These are phyloP conservation scores for Nicotiana noctiflora DNA, from an alignment of 257 asterid genomes.

Conservation along the genomic window DNA sequence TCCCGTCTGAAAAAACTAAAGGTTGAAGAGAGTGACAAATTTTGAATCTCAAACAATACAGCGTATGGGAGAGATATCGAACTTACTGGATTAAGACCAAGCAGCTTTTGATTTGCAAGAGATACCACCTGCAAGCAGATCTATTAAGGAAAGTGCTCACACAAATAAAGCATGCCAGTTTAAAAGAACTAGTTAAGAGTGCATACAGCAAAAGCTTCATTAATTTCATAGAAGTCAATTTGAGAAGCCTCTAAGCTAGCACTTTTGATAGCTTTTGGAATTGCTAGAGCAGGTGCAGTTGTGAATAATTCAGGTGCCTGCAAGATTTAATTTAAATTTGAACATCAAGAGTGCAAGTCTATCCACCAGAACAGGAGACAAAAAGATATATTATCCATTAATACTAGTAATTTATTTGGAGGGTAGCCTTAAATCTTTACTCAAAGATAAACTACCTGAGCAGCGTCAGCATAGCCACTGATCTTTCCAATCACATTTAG, in stretches of 20 bases:
- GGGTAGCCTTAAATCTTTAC: neutral
- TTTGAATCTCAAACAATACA: neutral
- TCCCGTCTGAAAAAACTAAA: neutral
- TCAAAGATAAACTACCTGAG: constrained; percentile 50
- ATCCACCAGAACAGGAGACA: neutral
- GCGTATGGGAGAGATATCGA: neutral
- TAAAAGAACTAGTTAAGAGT: constrained; percentile 8
- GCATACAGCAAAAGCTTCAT: constrained; percentile 92
- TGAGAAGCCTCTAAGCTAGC: constrained; percentile 83
- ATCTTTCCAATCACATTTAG: constrained; percentile 80
- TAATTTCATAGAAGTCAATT: constrained; percentile 86
- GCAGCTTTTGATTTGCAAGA: constrained; percentile 91
- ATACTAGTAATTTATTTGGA: neutral
- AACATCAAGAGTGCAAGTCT: neutral
- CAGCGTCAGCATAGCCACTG: constrained; percentile 95
- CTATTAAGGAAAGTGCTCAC: constrained; percentile 1
- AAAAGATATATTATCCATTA: neutral
- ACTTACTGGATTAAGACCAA: constrained; percentile 69
- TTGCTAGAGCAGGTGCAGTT: constrained; percentile 91
- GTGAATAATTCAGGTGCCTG: constrained; percentile 98
- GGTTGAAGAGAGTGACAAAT: neutral
- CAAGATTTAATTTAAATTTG: constrained; percentile 10
- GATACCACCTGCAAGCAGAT: constrained; percentile 73
- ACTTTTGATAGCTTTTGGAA: constrained; percentile 83
- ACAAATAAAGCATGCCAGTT: neutral